These are phyloP conservation scores for Globisporangium acanthophoron DNA, from an alignment of 352 stramenopile species.

Conservation along the genomic window DNA sequence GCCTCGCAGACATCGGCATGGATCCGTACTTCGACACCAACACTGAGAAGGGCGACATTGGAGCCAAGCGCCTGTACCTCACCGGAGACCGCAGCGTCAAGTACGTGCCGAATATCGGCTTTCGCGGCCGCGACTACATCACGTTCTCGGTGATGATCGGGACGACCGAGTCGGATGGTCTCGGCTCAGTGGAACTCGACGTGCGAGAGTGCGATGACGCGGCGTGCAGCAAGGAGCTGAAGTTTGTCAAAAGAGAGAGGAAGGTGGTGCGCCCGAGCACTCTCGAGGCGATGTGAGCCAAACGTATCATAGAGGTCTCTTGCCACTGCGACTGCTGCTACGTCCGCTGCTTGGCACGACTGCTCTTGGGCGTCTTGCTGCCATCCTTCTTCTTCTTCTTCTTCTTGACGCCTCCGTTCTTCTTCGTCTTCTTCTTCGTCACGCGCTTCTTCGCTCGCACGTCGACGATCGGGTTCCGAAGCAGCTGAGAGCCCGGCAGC, in stretches of 20 bases:
- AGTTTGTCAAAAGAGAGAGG: slow-evolving; percentile 10
- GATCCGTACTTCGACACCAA: slow-evolving; percentile 57
- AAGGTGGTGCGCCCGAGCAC: not conserved
- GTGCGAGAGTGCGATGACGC: slow-evolving; percentile 51
- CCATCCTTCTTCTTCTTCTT: slow-evolving; percentile 36
- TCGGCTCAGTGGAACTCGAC: slow-evolving; percentile 49
- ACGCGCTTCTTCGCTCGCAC: slow-evolving; percentile 25
- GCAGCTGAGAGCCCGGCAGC: slow-evolving; percentile 36
- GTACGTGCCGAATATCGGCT: slow-evolving; percentile 50
- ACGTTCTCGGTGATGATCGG: slow-evolving; percentile 53
- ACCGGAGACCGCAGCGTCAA: slow-evolving; percentile 37
- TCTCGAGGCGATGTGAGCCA: no score
- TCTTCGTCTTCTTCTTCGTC: slow-evolving; percentile 41
- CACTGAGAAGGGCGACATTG: slow-evolving; percentile 35
- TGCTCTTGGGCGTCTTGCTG: slow-evolving; percentile 21
- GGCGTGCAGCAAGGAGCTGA: slow-evolving; percentile 19
- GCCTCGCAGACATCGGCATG: slow-evolving; percentile 31
- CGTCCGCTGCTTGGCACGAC: slow-evolving; percentile 3
- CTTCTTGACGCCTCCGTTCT: slow-evolving; percentile 25
- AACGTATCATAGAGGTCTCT: no score
- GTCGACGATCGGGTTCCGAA: slow-evolving; percentile 36
- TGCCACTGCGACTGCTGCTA: not conserved
- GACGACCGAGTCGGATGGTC: slow-evolving; percentile 30
- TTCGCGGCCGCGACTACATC: slow-evolving; percentile 45
- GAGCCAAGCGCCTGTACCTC: slow-evolving; percentile 37